Evolutionary conservation across 176 grass and related monocot genomes (phyloP), one percentile per base, ranked within the genome.

Genomic region (Secale cereale): DNA sequence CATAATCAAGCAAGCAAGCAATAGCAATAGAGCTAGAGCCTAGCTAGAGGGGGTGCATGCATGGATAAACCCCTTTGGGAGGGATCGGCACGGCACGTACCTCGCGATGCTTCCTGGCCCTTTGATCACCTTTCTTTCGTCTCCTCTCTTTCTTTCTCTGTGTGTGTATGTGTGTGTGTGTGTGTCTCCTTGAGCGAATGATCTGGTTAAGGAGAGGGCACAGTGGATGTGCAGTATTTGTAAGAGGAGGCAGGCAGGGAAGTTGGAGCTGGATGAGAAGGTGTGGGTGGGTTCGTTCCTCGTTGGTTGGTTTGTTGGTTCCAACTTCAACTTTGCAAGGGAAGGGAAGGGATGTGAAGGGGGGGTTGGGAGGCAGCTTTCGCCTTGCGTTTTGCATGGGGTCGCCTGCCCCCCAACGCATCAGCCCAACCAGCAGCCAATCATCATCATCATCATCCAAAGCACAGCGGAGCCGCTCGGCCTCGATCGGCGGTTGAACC

Each of bases 181-280:
- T n/a, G n/a, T 22, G 2, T 8, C 8, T 65, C 19, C 11, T 25
- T 3, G 60, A 2, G 19, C 4, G 78, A 29, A 12, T 60, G 80
- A 20, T 16, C 40, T 11, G 16, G 61, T 23, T 16, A 27, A 31
- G 33, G 83, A 81, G 69, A 70, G 73, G 46, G 17, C 33, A 28
- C 33, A 17, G 35, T 87, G 80, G 75, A 48, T 16, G 12, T 56
- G 52, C 3, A 27, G 69, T 91, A 91, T 87, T 87, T 91, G 89
- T 91, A 91, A 63, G 60, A 31, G 80, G 78, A 54, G 39, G 32
- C 25, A 31, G 60, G 41, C 15, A 65, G 69, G 31, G 66, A 30
- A 28, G 31, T 8, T 5, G 45, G 35, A 17, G 32, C 0, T 43
- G 37, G 56, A 25, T 60, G 40, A 43, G 40, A 3, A 43, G 40